Percentiles rank a stretch among this genome's conserved stretches.
Conservation (phyloP, 306 rosid species). For the Vigna trinervia region DNA sequence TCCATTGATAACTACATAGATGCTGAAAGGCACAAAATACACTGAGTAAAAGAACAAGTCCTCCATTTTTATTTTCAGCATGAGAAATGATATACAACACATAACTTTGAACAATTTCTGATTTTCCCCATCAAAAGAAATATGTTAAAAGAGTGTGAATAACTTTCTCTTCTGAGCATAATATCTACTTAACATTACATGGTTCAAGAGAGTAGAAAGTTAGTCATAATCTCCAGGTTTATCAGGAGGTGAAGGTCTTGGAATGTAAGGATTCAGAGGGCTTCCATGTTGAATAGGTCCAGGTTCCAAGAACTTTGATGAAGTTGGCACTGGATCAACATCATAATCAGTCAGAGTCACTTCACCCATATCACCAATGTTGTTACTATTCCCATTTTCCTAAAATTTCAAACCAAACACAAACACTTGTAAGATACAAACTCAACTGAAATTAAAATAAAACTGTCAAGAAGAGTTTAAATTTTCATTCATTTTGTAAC, state of each 20-base stretch:
- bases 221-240: slow-evolving; percentile 31
- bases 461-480: not conserved
- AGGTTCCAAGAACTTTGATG: slow-evolving; percentile 52
- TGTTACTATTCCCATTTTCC: slow-evolving; percentile 43
- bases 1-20: too few relatives aligned
- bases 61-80: slow-evolving; percentile 34
- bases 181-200: not conserved
- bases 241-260: slow-evolving; percentile 65
- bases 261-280: slow-evolving; percentile 66
- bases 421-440: slow-evolving; percentile 8
- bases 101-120: not conserved
- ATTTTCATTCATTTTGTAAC: not conserved
- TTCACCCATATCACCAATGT: slow-evolving; percentile 20
- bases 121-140: not conserved
- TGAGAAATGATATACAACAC: not conserved
- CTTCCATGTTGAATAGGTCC: slow-evolving; percentile 83
- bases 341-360: slow-evolving; percentile 65
- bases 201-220: not conserved
- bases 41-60: not conserved
- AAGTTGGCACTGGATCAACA: slow-evolving; percentile 65
- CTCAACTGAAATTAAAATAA: not conserved
- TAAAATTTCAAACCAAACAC: slow-evolving; percentile 45
- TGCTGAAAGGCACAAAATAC: too few relatives aligned
- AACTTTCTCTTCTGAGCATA: slow-evolving; percentile 29
- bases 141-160: not conserved